phyloP scores from a whole-genome alignment of 257 asterid species.

The Catharanthus roseus region DNA sequence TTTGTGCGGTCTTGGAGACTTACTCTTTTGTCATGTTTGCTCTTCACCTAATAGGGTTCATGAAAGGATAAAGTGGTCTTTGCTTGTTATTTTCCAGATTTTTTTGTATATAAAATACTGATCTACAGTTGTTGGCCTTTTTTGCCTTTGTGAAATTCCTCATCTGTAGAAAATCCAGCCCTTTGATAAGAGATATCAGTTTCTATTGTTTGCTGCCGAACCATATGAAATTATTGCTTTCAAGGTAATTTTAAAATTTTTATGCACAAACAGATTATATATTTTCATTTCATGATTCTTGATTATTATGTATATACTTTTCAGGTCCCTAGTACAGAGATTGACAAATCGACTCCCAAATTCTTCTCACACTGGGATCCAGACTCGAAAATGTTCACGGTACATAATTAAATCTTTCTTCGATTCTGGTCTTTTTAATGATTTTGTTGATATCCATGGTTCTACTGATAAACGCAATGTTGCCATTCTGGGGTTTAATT shows the following conservation, averaged over 20 bases:
- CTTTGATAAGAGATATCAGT: slow-evolving; percentile 82
- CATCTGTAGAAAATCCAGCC: slow-evolving; percentile 68
- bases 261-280: slow-evolving; percentile 1
- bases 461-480: background rate
- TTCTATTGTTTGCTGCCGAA: slow-evolving; percentile 88
- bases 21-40: background rate
- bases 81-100: background rate
- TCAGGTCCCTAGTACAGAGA: slow-evolving; percentile 93
- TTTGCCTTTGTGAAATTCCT: background rate
- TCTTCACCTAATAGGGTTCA: background rate
- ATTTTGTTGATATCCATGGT: background rate
- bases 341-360: slow-evolving; percentile 95
- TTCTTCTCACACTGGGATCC: slow-evolving; percentile 99
- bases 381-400: slow-evolving; percentile 96
- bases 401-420: slow-evolving; percentile 23
- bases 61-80: background rate
- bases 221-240: slow-evolving; percentile 93
- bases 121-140: background rate
- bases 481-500: background rate
- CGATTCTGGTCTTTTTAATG: background rate
- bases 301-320: background rate
- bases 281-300: background rate
- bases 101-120: background rate
- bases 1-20: background rate
- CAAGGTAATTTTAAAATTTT: slow-evolving; percentile 43